These are phyloP conservation scores for Zopfochytrium polystomum DNA, from an alignment of 371 early-diverging fungal species.

Conservation along the genomic window DNA sequence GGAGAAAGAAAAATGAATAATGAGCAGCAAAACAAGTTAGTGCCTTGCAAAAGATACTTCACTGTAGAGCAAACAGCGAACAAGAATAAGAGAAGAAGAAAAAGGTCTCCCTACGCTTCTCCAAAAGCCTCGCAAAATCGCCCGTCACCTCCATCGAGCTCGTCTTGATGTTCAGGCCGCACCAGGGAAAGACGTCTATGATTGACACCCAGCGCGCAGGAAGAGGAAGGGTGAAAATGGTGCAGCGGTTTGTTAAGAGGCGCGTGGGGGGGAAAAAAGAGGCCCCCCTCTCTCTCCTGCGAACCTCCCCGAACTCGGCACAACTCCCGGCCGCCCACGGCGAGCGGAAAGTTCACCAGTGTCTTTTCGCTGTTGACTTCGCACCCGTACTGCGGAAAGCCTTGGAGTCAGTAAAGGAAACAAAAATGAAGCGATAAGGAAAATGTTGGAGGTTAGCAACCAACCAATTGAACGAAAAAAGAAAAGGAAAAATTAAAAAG, in stretches of 20 bases:
- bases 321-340: constrained; percentile 30
- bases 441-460: neutral
- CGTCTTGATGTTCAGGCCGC: constrained; percentile 69
- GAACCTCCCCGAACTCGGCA: constrained; percentile 13
- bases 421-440: constrained; percentile 51
- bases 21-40: neutral
- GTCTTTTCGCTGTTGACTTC: constrained; percentile 64
- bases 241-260: neutral
- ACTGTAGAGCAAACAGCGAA: neutral
- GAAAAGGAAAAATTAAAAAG: neutral
- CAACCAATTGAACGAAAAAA: neutral
- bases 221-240: neutral
- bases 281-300: neutral
- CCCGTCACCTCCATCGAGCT: constrained; percentile 58
- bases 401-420: no score
- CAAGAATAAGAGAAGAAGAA: neutral
- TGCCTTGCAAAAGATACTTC: no score
- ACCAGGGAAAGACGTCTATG: constrained; percentile 83
- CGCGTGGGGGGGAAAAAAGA: neutral
- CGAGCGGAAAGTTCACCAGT: constrained; percentile 58
- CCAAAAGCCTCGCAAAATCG: constrained; percentile 58
- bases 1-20: neutral
- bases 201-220: neutral
- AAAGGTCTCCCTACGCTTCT: constrained; percentile 35
- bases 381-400: no score